A percentile compares a stretch with the other conserved stretches of the same genome.
phyloP scores from a whole-genome alignment of 768 basidiomycete species.

The Porphyrellus cyaneotinctus region DNA sequence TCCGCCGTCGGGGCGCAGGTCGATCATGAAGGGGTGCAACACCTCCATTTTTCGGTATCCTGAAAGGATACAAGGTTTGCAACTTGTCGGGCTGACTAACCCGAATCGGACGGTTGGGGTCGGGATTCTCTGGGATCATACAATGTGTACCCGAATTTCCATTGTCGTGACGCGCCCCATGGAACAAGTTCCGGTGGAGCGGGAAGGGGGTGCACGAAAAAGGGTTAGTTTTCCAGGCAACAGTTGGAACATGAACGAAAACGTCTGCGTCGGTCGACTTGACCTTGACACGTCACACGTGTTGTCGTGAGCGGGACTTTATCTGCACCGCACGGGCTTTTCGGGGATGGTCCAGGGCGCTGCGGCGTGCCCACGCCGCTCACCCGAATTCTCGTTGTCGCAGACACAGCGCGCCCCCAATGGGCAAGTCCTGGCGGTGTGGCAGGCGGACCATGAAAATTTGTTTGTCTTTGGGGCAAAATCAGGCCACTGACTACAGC shows the following conservation, averaged over 20 bases:
- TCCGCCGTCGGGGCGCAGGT: slow-evolving; percentile 3
- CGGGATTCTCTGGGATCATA: background rate
- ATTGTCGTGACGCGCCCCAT: background rate
- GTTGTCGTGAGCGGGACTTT: background rate
- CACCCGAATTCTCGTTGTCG: too few relatives aligned
- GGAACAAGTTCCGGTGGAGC: slow-evolving; percentile 15
- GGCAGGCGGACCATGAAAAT: too few relatives aligned
- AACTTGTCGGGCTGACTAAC: background rate
- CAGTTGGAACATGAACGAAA: background rate
- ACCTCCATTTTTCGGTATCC: slow-evolving; percentile 19
- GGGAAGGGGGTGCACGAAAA: background rate
- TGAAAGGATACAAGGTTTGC: background rate
- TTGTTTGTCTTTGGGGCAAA: too few relatives aligned
- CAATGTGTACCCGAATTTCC: slow-evolving; percentile 1
- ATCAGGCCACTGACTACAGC: background rate
- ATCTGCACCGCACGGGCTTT: background rate
- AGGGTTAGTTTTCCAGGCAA: background rate
- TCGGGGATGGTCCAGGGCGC: too few relatives aligned
- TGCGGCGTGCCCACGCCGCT: too few relatives aligned
- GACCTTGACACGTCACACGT: slow-evolving; percentile 21
- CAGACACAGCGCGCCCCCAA: too few relatives aligned
- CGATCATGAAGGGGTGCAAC: slow-evolving; percentile 22
- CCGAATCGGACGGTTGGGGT: background rate
- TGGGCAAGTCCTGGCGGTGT: too few relatives aligned
- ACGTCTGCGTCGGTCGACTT: slow-evolving; percentile 10